These are phyloP conservation scores for Pseudohalonectria lignicola DNA, from an alignment of 2,329 filamentous ascomycete species.

Conservation along the genomic window DNA sequence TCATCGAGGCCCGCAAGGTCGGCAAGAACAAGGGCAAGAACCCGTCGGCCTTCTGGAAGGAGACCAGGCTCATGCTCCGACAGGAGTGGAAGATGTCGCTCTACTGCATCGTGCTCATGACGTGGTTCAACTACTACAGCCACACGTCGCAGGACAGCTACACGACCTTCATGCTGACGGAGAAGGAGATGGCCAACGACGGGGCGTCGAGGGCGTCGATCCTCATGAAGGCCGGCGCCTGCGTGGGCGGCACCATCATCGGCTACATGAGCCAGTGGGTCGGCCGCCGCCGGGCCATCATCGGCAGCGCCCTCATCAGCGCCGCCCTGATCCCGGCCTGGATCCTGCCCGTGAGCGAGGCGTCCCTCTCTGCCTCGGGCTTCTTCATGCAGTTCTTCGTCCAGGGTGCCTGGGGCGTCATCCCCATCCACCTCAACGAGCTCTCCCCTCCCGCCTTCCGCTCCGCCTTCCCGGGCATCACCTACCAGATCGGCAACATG, in stretches of 20 bases:
- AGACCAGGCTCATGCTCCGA: conserved; percentile 4
- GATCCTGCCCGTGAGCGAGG: conserved; percentile 53
- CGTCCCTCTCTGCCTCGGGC: conserved; percentile 48
- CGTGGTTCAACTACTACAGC: conserved; percentile 51
- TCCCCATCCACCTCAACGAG: conserved; percentile 73
- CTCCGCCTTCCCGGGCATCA: conserved; percentile 63
- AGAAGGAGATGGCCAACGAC: conserved; percentile 57
- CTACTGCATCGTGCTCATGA: conserved; percentile 72
- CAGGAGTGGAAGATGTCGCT: conserved; percentile 38
- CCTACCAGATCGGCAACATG: conserved; percentile 70
- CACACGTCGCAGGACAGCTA: conserved; percentile 75
- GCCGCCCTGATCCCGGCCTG: conserved; percentile 55
- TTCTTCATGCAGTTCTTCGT: conserved; percentile 65
- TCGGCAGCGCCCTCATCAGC: conserved; percentile 48
- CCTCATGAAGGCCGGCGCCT: conserved; percentile 69
- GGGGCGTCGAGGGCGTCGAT: conserved; percentile 65
- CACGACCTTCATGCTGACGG: conserved; percentile 66
- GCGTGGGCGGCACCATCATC: conserved; percentile 60
- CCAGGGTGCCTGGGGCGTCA: conserved; percentile 65
- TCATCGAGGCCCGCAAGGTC: conserved; percentile 47
- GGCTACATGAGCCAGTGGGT: conserved; percentile 68
- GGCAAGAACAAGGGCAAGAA: conserved; percentile 4
- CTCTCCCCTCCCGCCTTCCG: conserved; percentile 61
- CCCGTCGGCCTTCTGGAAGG: conserved; percentile 4
- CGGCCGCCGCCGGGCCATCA: conserved; percentile 60